These are phyloP conservation scores for Pisolithus microcarpus DNA, from an alignment of 768 basidiomycete genomes.

Conservation along the genomic window DNA sequence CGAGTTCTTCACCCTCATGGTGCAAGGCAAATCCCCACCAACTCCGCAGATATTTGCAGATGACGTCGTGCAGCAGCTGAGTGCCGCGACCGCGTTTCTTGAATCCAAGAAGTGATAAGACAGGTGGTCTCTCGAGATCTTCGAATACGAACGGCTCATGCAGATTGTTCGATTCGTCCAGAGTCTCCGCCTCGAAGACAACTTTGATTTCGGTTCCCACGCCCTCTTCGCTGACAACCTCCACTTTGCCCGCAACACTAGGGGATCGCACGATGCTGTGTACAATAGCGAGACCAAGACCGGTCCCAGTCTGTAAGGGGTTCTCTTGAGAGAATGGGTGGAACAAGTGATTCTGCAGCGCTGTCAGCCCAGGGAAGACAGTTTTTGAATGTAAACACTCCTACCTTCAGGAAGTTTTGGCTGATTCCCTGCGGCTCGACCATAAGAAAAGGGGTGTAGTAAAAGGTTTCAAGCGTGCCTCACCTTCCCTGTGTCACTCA, in stretches of 20 bases:
- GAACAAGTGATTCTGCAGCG: slow-evolving; percentile 77
- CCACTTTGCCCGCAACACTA: slow-evolving; percentile 84
- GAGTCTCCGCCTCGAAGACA: slow-evolving; percentile 64
- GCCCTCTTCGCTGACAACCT: slow-evolving; percentile 88
- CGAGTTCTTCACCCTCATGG: slow-evolving; percentile 36
- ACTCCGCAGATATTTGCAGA: slow-evolving; percentile 56
- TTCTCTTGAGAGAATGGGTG: slow-evolving; percentile 98
- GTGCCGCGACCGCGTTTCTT: slow-evolving; percentile 56
- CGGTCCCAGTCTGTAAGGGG: slow-evolving; percentile 87
- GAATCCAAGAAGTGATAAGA: slow-evolving; percentile 70
- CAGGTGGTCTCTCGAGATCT: slow-evolving; percentile 34
- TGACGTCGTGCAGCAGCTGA: slow-evolving; percentile 54
- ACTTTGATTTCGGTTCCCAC: slow-evolving; percentile 89
- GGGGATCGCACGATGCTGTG: slow-evolving; percentile 85
- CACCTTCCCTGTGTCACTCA: slow-evolving; percentile 87
- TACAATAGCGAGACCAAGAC: slow-evolving; percentile 91
- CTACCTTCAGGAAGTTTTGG: slow-evolving; percentile 82
- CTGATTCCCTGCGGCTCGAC: slow-evolving; percentile 64
- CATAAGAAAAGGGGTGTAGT: not conserved
- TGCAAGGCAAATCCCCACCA: slow-evolving; percentile 71
- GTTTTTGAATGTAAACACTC: slow-evolving; percentile 2
- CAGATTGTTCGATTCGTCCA: slow-evolving; percentile 36
- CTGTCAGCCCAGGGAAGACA: not conserved
- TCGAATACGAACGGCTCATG: slow-evolving; percentile 43
- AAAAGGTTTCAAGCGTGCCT: slow-evolving; percentile 1